Evolutionary conservation across 768 basidiomycete genomes (phyloP).

Genomic region (Tylopilus plumbeoviolaceoides): DNA sequence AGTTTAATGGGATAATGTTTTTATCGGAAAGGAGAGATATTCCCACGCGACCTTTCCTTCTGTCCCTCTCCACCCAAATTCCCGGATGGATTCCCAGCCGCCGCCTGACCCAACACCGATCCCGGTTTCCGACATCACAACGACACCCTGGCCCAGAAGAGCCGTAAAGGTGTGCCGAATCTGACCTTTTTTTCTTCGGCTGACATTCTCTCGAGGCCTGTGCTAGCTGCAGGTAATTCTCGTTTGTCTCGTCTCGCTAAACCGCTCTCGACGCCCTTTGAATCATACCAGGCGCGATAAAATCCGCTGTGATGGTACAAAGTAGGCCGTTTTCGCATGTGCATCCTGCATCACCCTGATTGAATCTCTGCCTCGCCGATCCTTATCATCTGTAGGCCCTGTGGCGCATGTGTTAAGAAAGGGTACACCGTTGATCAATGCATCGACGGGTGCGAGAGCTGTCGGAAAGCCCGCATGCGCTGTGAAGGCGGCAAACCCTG

Average conservation of each 20-base stretch:
- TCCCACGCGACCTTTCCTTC: constrained; percentile 27
- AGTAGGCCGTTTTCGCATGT: constrained; percentile 30
- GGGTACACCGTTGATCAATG: constrained; percentile 50
- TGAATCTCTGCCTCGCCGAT: background rate
- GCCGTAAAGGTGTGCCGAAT: constrained; percentile 43
- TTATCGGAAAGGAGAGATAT: constrained; percentile 23
- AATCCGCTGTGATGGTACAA: constrained; percentile 54
- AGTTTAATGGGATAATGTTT: background rate
- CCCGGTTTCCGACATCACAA: constrained; percentile 52
- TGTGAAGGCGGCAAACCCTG: constrained; percentile 39
- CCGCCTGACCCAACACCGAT: constrained; percentile 31
- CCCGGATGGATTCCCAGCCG: constrained; percentile 34
- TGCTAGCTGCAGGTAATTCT: constrained; percentile 49
- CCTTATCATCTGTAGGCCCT: constrained; percentile 41
- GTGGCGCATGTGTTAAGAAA: constrained; percentile 53
- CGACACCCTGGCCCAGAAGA: constrained; percentile 48
- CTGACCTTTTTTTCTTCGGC: background rate
- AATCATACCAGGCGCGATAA: constrained; percentile 48
- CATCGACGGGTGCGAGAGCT: constrained; percentile 58
- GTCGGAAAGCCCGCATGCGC: constrained; percentile 47
- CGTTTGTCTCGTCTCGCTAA: background rate
- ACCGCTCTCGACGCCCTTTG: background rate
- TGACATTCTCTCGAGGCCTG: constrained; percentile 42
- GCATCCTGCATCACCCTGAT: background rate
- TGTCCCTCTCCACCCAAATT: constrained; percentile 21